These are phyloP conservation scores for Triadica sebifera DNA, from an alignment of 345 rosid species.

Conservation along the genomic window DNA sequence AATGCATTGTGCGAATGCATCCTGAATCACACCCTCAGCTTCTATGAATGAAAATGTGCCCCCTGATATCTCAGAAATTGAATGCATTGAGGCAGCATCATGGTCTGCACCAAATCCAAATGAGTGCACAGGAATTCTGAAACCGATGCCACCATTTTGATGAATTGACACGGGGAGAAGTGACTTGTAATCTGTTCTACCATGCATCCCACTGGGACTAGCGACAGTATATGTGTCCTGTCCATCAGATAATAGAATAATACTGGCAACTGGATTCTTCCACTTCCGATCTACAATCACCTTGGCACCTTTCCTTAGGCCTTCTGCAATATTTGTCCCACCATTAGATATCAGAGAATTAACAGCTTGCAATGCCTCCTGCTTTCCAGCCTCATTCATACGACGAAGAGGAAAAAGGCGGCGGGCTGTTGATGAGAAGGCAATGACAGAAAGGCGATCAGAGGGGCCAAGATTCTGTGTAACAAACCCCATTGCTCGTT, in stretches of 20 bases:
- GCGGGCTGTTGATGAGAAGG: constrained; percentile 39
- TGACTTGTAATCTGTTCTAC: constrained; percentile 47
- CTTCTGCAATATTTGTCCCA: constrained; percentile 44
- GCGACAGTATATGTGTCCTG: constrained; percentile 33
- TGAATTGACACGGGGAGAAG: constrained; percentile 41
- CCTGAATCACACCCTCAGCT: constrained; percentile 79
- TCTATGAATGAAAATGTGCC: constrained; percentile 96
- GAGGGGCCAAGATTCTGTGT: constrained; percentile 36
- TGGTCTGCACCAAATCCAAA: constrained; percentile 94
- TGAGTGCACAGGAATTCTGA: constrained; percentile 77
- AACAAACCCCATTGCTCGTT: constrained; percentile 42
- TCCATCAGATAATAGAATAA: constrained; percentile 41
- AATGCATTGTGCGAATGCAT: constrained; percentile 97
- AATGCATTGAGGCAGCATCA: constrained; percentile 89
- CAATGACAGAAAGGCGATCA: constrained; percentile 39
- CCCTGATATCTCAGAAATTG: constrained; percentile 83
- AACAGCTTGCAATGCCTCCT: constrained; percentile 32
- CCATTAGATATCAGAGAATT: constrained; percentile 36
- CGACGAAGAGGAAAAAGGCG: constrained; percentile 37
- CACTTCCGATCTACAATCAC: constrained; percentile 36
- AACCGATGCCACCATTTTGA: constrained; percentile 38
- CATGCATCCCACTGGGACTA: constrained; percentile 18
- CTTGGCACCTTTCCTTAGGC: constrained; percentile 37
- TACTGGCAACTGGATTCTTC: constrained; percentile 33
- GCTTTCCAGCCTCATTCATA: constrained; percentile 34